Base-by-base conservation (phyloP, 805 yeast genomes). In the Saccharomycopsis babjevae region DNA sequence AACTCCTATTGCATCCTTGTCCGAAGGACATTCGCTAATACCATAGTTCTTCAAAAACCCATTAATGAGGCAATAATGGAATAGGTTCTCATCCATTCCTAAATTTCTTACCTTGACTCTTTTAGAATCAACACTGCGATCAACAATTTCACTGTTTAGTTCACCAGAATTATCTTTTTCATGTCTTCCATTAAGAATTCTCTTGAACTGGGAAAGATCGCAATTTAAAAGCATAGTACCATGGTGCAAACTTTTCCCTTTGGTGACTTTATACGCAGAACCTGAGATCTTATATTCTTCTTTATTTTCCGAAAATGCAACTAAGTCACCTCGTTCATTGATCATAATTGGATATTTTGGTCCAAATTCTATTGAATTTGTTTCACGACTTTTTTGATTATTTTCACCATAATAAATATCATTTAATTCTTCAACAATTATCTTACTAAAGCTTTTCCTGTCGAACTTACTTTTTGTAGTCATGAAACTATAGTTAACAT, bases 201-300 rank as follows among this genome's bases (percentile, higher is more conserved):
- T 76, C 1, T 84, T 76, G 61, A 94, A 75, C 0, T 77, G 72
- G n/a, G 76, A 77, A 30, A 94, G 72, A 43, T 84, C 76, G 50
- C 96, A 84, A 59, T 81, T 74, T 28, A 94, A 74, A 7, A 94
- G 76, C 97, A 94, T 89, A 0, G 99, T 94, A 0, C 97, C 99
- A 74, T 94, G 99, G 70, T 94, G 99, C 66, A 92, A 86, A 6
- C 96, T 84, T 66, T 83, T 83, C 0, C 94, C 92, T 57, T 80
- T 79, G 5, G 96, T 85, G 38, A 94, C 77, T 70, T 92, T 92
- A 72, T 82, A 94, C 0, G 99, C 97, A 7, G 96, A 88, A 0
- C 99, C 99, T 67, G 96, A 87, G 4, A 94, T 83, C 69, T 94
- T 94, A 2, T 72, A 68, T 28, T 70, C 74, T 38, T 36, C 30